A percentile compares a stretch with the other conserved stretches of the same genome.
phyloP scores from a whole-genome alignment of 345 rosid species.

The Rhodamnia rubescens region DNA sequence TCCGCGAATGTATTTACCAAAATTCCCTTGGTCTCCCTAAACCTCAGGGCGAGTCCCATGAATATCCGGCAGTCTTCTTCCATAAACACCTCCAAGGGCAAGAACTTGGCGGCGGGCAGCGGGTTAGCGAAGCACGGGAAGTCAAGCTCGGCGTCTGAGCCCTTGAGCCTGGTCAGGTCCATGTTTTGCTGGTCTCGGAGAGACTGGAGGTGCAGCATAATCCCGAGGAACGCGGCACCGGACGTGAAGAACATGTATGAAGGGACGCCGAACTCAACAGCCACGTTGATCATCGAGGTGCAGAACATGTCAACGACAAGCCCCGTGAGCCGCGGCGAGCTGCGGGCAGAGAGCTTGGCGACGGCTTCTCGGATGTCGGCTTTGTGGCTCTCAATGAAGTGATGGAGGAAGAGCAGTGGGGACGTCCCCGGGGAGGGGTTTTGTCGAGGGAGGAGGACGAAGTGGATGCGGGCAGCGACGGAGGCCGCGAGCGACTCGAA shows the following conservation, averaged over 20 bases:
- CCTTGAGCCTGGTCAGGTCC: constrained; percentile 11
- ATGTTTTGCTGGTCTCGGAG: constrained; percentile 7
- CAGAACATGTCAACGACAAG: constrained; percentile 46
- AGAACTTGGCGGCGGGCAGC: constrained; percentile 11
- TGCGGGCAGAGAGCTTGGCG: not conserved
- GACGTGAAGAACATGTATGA: constrained; percentile 35
- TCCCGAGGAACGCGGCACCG: constrained; percentile 21
- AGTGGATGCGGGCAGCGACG: constrained; percentile 12
- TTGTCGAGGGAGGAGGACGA: constrained; percentile 12
- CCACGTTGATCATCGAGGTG: constrained; percentile 34
- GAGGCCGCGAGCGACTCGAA: constrained; percentile 3
- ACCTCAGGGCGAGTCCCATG: not conserved
- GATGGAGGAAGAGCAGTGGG: not conserved
- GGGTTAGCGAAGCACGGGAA: constrained; percentile 23
- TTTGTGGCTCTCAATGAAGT: constrained; percentile 13
- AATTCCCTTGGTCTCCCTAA: constrained; percentile 24
- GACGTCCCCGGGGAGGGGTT: not conserved
- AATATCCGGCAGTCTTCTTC: not conserved
- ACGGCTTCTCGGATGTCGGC: constrained; percentile 16
- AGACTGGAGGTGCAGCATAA: constrained; percentile 4
- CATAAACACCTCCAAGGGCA: not conserved
- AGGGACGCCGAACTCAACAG: constrained; percentile 26
- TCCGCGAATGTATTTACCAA: constrained; percentile 35
- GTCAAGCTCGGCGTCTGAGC: constrained; percentile 17
- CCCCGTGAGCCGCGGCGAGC: constrained; percentile 27